phyloP scores from a whole-genome alignment of 139 green algal species.

The Ostreobium quekettii region DNA sequence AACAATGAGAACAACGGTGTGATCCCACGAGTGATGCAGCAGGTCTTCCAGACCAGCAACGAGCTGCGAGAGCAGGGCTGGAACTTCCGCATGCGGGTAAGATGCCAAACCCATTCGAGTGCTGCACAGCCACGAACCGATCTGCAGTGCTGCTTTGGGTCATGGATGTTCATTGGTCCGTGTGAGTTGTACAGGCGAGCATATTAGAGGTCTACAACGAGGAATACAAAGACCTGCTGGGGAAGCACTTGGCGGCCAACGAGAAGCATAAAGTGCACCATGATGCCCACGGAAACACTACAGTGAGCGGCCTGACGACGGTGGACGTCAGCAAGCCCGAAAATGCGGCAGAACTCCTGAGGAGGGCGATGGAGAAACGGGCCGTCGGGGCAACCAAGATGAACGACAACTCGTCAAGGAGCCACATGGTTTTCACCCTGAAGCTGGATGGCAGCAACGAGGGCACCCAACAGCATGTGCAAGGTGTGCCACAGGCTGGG shows the following conservation, averaged over 20 bases:
- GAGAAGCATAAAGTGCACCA: constrained; percentile 29
- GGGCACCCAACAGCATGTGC: constrained; percentile 41
- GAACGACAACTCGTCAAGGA: constrained; percentile 82
- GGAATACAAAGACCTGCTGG: constrained; percentile 70
- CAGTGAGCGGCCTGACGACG: constrained; percentile 50
- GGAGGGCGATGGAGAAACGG: constrained; percentile 51
- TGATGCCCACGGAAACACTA: constrained; percentile 31
- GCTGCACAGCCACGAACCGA: neutral
- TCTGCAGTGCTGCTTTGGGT: neutral
- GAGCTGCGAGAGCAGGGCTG: constrained; percentile 63
- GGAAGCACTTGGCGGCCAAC: constrained; percentile 19
- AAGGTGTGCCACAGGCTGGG: constrained; percentile 21
- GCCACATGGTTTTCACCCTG: constrained; percentile 77
- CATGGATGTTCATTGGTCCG: neutral
- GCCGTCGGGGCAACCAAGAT: constrained; percentile 73
- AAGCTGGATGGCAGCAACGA: constrained; percentile 67
- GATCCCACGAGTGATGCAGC: constrained; percentile 72
- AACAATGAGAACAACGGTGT: constrained; percentile 57
- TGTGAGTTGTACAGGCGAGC: constrained; percentile 34
- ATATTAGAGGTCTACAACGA: constrained; percentile 98
- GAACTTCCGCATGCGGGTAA: constrained; percentile 72
- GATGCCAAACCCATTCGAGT: neutral
- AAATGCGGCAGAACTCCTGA: constrained; percentile 36
- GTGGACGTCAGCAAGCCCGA: constrained; percentile 48
- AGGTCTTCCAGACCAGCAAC: constrained; percentile 53